Evolutionary conservation across 1,139 yeast genomes (phyloP).

Genomic region (Trichomonascaceae sp.): DNA sequence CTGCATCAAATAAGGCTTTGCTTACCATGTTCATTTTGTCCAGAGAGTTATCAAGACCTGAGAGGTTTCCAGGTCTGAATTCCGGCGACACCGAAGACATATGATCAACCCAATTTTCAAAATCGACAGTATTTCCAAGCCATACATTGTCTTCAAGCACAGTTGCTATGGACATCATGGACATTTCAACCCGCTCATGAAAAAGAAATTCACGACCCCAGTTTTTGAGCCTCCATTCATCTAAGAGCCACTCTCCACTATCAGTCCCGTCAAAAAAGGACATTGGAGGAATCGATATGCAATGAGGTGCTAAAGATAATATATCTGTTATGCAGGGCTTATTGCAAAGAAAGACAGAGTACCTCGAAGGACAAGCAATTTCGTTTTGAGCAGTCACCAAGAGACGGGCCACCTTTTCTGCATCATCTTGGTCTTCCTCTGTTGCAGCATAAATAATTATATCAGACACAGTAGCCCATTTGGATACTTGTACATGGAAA

Average conservation of each 20-base stretch:
- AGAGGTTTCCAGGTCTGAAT: conserved; percentile 5
- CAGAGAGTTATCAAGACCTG: conserved; percentile 2
- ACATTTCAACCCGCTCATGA: conserved; percentile 74
- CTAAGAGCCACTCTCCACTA: conserved; percentile 19
- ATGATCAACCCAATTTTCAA: conserved; percentile 27
- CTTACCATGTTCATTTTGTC: conserved; percentile 3
- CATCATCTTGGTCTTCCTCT: conserved; percentile 20
- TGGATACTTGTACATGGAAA: conserved; percentile 71
- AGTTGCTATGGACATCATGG: conserved; percentile 79
- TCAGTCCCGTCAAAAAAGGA: conserved; percentile 14
- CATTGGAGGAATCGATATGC: conserved; percentile 4
- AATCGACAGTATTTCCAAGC: conserved; percentile 72
- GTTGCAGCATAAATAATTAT: conserved; percentile 53
- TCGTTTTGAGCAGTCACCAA: conserved; percentile 25
- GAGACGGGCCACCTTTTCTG: conserved; percentile 19
- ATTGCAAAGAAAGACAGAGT: not conserved
- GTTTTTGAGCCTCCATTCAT: conserved; percentile 35
- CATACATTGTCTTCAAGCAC: conserved; percentile 53
- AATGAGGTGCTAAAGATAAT: conserved; percentile 2
- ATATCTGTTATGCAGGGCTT: not conserved
- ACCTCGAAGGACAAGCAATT: conserved; percentile 20
- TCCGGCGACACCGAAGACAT: conserved; percentile 10
- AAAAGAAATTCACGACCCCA: conserved; percentile 72
- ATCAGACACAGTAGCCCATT: conserved; percentile 62
- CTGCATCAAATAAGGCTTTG: conserved; percentile 1